Evolutionary conservation across 768 basidiomycete genomes (phyloP), one percentile per base, ranked within the genome.

Genomic region (Sporobolomyces phaffii): DNA sequence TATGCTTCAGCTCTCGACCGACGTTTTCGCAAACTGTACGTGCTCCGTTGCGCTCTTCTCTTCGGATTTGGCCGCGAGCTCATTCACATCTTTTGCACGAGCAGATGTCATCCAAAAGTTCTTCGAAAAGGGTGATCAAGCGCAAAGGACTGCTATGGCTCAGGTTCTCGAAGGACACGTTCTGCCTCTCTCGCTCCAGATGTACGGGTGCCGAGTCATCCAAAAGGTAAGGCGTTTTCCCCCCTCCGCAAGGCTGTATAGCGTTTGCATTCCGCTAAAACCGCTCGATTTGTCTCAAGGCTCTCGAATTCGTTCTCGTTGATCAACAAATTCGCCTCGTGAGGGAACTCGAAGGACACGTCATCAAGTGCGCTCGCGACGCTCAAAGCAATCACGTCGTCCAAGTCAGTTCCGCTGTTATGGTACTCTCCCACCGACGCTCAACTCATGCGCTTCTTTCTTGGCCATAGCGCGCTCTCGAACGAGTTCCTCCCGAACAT

Each of bases 21-120:
- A 96, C 75, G 89, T 96, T 49, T 98, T 94, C 76, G 94, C 93
- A 62, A 98, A 98, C 80, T 98, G 96, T 79, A 89, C 87, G 79
- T 29, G 28, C 26, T 29, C 13, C 22, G n/a, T n/a, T 50, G 18
- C 28, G 49, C 41, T 2, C 8, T 45, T 17, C 24, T 47, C 43
- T 20, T 38, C 33, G 17, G 6, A 38, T 14, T n/a, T n/a, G 60
- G 41, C 18, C 8, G n/a, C 24, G 10, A 26, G 11, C 22, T 31
- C 15, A 13, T 10, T 26, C 40, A 26, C 15, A 43, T 31, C 28
- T 17, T 3, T 41, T 26, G 48, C 5, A 49, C 13, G 48, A 52
- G 31, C 73, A 93, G 91, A 73, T 54, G 91, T 92, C 59, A 85
- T 94, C 67, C 94, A 98, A 78, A 94, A 93, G 78, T 76, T 96